Evolutionary conservation across 2,329 filamentous ascomycete species (phyloP).

Genomic region (Pestalotiopsis sp.): DNA sequence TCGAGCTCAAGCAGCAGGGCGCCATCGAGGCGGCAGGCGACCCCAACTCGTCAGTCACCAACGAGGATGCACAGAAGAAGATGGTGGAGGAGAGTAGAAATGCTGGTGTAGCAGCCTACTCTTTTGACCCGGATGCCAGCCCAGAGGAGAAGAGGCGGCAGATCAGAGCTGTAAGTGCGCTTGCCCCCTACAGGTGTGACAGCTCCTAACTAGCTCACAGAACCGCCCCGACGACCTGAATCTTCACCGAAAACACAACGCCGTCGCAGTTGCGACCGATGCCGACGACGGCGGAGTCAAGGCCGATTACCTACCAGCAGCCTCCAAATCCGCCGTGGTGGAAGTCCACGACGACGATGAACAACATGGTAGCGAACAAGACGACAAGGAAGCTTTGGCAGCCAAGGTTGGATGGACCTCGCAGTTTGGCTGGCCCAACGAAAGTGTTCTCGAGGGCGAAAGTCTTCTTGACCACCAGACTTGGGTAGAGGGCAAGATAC

Average conservation of each 20-base stretch:
- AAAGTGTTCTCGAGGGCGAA: conserved; percentile 59
- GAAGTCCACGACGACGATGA: conserved; percentile 53
- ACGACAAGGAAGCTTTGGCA: conserved; percentile 54
- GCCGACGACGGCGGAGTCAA: conserved; percentile 71
- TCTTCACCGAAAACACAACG: conserved; percentile 62
- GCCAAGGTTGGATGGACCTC: conserved; percentile 84
- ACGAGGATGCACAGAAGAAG: conserved; percentile 72
- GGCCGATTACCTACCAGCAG: conserved; percentile 76
- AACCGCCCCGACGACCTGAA: conserved; percentile 67
- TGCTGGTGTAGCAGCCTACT: conserved; percentile 78
- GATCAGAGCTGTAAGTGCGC: conserved; percentile 67
- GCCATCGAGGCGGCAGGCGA: conserved; percentile 77
- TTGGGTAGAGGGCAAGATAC: conserved; percentile 79
- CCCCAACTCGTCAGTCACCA: conserved; percentile 66
- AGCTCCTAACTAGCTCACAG: conserved; percentile 40
- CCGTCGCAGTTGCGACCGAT: conserved; percentile 76
- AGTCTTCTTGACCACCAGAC: conserved; percentile 87
- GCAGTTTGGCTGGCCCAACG: conserved; percentile 72
- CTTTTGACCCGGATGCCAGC: conserved; percentile 84
- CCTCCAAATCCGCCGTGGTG: conserved; percentile 71
- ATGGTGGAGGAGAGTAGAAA: conserved; percentile 78
- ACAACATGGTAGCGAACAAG: conserved; percentile 54
- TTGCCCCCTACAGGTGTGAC: not conserved
- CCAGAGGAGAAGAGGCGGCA: conserved; percentile 84
- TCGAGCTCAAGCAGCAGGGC: conserved; percentile 81